Conservation (phyloP, 495 filamentous ascomycete species). For the Halenospora varia region DNA sequence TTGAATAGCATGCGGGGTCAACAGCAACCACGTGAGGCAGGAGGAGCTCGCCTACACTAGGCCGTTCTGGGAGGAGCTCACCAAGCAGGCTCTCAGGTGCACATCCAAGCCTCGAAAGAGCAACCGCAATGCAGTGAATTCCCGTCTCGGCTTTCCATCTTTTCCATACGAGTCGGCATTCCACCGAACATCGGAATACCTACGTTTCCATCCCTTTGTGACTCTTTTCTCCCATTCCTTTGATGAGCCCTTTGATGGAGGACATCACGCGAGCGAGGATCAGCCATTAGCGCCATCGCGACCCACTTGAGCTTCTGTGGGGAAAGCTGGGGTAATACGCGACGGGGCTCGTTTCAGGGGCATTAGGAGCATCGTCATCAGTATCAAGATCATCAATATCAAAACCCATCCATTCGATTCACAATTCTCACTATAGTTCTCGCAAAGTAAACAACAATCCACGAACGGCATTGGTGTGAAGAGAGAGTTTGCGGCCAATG, state of each 20-base stretch:
- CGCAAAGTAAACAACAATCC: too few relatives aligned
- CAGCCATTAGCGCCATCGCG: neutral
- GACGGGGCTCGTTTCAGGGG: neutral
- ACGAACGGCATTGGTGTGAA: too few relatives aligned
- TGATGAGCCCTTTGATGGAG: too few relatives aligned
- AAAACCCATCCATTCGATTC: too few relatives aligned
- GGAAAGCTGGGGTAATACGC: neutral
- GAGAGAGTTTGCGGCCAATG: too few relatives aligned
- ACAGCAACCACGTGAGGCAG: neutral
- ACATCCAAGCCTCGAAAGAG: neutral
- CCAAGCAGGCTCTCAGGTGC: too few relatives aligned
- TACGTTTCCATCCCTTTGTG: neutral
- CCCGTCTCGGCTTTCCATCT: too few relatives aligned
- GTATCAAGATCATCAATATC: neutral
- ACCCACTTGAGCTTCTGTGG: neutral
- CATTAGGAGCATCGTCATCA: neutral
- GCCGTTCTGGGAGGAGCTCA: neutral
- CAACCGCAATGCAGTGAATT: neutral
- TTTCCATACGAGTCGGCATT: neutral
- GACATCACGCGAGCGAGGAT: neutral
- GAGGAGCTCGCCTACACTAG: neutral
- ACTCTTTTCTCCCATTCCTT: too few relatives aligned
- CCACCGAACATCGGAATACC: neutral
- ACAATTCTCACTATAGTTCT: too few relatives aligned
- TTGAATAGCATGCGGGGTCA: constrained; percentile 4